Conservation (phyloP, 192 early-diverging fungal genomes). For the Coemansia umbellata region DNA sequence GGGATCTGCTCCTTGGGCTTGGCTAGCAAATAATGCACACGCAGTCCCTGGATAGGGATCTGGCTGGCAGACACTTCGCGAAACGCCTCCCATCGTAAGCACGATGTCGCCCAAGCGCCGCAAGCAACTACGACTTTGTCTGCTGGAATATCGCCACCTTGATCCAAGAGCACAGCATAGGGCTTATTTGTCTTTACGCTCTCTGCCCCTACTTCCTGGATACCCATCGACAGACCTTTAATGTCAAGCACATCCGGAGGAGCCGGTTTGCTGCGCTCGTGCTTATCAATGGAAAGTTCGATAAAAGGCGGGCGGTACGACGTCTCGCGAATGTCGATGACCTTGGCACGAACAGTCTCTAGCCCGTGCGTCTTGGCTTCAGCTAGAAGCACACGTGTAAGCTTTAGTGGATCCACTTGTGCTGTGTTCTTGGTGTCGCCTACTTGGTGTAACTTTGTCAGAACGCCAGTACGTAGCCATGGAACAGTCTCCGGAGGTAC, state of each 20-base stretch:
- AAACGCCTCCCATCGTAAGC: conserved; percentile 48
- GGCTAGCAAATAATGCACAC: conserved; percentile 44
- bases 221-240: background rate
- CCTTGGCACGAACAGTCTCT: conserved; percentile 35
- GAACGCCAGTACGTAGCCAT: conserved; percentile 32
- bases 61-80: conserved; percentile 48
- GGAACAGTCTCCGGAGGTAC: conserved; percentile 33
- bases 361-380: conserved; percentile 38
- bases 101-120: conserved; percentile 46
- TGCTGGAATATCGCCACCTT: conserved; percentile 33
- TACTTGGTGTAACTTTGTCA: conserved; percentile 42
- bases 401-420: conserved; percentile 47
- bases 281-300: conserved; percentile 30
- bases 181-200: conserved; percentile 17
- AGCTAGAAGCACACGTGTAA: conserved; percentile 31
- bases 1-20: conserved; percentile 31
- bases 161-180: conserved; percentile 34
- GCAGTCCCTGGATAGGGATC: conserved; percentile 49
- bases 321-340: conserved; percentile 41
- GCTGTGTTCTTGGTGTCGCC: conserved; percentile 34
- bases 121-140: conserved; percentile 50
- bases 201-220: background rate
- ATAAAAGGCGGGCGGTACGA: conserved; percentile 35
- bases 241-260: conserved; percentile 5
- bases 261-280: conserved; percentile 1